Percentiles rank a stretch among this genome's conserved stretches.
Conservation (phyloP, 148 eudicot genomes). For the Beta vulgaris region DNA sequence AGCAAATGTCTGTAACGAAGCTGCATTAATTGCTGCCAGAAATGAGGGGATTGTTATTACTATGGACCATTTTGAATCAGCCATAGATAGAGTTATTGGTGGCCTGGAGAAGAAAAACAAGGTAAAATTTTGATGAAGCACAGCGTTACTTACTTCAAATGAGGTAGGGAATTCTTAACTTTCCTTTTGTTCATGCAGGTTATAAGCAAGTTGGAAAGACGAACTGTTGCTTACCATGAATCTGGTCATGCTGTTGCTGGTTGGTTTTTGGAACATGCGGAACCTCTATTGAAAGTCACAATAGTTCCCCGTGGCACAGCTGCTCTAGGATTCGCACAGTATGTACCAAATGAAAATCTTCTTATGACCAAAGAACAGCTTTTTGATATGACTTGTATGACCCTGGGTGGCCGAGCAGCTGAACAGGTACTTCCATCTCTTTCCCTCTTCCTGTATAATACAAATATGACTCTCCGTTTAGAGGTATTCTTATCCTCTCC, state of each 20-base stretch:
- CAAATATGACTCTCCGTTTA: too few relatives aligned
- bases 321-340: slow-evolving; percentile 86
- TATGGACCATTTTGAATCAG: slow-evolving; percentile 81
- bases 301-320: slow-evolving; percentile 99
- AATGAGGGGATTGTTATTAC: slow-evolving; percentile 44
- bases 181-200: slow-evolving; percentile 42
- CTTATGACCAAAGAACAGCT: slow-evolving; percentile 96
- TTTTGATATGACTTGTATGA: slow-evolving; percentile 92
- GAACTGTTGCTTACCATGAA: slow-evolving; percentile 91
- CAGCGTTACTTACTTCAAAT: slow-evolving; percentile 3
- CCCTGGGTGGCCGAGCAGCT: slow-evolving; percentile 93
- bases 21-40: slow-evolving; percentile 89
- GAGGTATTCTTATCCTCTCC: too few relatives aligned
- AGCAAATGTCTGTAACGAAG: slow-evolving; percentile 91
- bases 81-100: slow-evolving; percentile 84
- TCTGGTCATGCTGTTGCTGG: slow-evolving; percentile 91
- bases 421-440: slow-evolving; percentile 56
- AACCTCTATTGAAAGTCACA: slow-evolving; percentile 81
- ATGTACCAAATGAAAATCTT: slow-evolving; percentile 90
- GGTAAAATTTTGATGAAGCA: slow-evolving; percentile 33
- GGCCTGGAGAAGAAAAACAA: slow-evolving; percentile 89
- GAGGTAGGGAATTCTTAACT: background rate
- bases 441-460: background rate
- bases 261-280: slow-evolving; percentile 88
- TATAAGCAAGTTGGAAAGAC: slow-evolving; percentile 77